Evolutionary conservation across 2,329 filamentous ascomycete genomes (phyloP).

Genomic region (Aureobasidium sp.): DNA sequence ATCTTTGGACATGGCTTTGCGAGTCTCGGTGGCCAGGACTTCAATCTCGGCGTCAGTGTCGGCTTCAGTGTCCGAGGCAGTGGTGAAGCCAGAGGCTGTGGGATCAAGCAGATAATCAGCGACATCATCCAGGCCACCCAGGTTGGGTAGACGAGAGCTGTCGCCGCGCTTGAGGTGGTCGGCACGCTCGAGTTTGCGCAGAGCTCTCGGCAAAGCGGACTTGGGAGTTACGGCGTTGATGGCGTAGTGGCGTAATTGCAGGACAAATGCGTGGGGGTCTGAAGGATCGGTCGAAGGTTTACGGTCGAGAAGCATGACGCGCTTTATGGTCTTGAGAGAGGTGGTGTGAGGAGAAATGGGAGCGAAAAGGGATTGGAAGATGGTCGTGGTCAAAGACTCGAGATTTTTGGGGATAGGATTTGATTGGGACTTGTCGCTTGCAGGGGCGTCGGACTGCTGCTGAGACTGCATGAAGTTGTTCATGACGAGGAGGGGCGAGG

Average conservation of each 20-base stretch:
- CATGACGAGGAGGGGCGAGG: slow-evolving; percentile 89
- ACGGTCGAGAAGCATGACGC: slow-evolving; percentile 84
- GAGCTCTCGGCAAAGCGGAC: slow-evolving; percentile 61
- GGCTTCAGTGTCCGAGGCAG: slow-evolving; percentile 83
- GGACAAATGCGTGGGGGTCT: slow-evolving; percentile 51
- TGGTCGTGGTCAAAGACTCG: slow-evolving; percentile 82
- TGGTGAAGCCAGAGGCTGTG: slow-evolving; percentile 74
- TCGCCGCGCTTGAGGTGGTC: slow-evolving; percentile 63
- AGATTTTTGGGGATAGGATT: slow-evolving; percentile 74
- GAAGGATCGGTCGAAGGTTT: slow-evolving; percentile 46
- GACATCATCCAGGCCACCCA: slow-evolving; percentile 86
- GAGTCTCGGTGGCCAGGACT: slow-evolving; percentile 55
- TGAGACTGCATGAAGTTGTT: slow-evolving; percentile 71
- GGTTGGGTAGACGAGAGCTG: slow-evolving; percentile 61
- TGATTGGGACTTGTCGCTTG: slow-evolving; percentile 23
- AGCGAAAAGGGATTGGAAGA: slow-evolving; percentile 94
- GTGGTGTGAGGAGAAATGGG: slow-evolving; percentile 89
- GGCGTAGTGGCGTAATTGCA: slow-evolving; percentile 89
- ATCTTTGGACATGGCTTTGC: slow-evolving; percentile 54
- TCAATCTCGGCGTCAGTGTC: slow-evolving; percentile 97
- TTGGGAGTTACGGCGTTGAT: slow-evolving; percentile 86
- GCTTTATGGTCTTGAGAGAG: slow-evolving; percentile 83
- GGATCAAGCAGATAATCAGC: slow-evolving; percentile 88
- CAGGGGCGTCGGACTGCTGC: slow-evolving; percentile 44
- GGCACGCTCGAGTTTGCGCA: slow-evolving; percentile 77